Base-by-base conservation (phyloP, 1,284 basidiomycete genomes). In the Vanrija sp. region DNA sequence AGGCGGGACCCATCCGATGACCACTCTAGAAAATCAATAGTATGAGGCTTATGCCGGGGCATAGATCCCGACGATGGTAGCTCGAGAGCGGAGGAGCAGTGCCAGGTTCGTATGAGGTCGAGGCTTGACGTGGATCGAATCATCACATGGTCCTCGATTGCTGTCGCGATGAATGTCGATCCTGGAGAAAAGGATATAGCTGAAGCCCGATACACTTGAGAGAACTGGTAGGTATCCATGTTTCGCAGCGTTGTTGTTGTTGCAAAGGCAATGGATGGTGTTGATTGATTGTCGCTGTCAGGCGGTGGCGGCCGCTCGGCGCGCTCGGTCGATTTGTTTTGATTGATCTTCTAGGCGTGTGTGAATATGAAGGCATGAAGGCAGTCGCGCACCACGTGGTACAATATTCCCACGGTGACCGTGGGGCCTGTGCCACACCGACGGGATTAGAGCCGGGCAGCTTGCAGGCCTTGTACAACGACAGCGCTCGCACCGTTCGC, bases 1-100 rank as follows among this genome's bases (percentile, higher is more conserved):
- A 93, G 78, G 67, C 87, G 88, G 67, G 89, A 84, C 1, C 89
- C 89, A 66, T 91, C 88, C 63, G 82, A 83, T 10, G 89, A 89
- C 89, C 90, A 94, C 6, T 81, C 83, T 2, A 87, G 78, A 62
- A 87, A 85, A 23, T 88, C 86, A 66, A 93, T 85, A 66, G 43
- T 21, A 28, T 5, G 52, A 23, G 19, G 55, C 7, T 5, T 28
- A 38, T 3, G 47, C 19, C n/a, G 43, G 29, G 9, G 44, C 9
- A 12, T 12, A 15, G 34, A 14, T 12, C 10, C 28, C 3, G 49
- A 42, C 21, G 38, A 49, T 9, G 55, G 16, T n/a, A 58, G n/a
- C n/a, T 59, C 43, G 9, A 14, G 14, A 29, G 29, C 19, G 23
- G 8, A 45, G 45, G 18, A 34, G 23, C 72, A 71, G 14, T 57